Conservation (phyloP, 192 early-diverging fungal species). For the Linnemannia zychae region DNA sequence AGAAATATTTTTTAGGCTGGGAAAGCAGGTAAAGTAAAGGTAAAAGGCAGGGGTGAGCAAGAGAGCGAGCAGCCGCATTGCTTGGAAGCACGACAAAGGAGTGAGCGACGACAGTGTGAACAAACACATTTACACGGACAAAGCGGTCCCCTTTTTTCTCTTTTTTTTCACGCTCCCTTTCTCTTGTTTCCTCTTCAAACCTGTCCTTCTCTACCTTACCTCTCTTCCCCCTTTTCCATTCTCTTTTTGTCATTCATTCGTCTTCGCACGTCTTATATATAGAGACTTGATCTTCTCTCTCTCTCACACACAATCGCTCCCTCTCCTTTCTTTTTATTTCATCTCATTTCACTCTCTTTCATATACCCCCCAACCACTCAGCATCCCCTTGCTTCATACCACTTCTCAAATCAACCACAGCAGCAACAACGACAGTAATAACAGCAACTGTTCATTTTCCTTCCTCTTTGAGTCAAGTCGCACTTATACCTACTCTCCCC, state of each 20-base stretch:
- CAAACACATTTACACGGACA: too few species aligned
- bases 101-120: too few species aligned
- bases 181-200: not conserved
- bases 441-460: not conserved
- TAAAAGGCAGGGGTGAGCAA: not conserved
- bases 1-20: not conserved
- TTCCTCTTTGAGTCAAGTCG: too few species aligned
- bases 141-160: not conserved
- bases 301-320: too few species aligned
- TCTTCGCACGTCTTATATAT: not conserved
- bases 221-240: not conserved
- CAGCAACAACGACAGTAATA: not conserved
- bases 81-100: not conserved
- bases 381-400: not conserved
- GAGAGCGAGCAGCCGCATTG: not conserved
- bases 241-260: not conserved
- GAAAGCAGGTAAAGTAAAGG: not conserved
- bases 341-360: not conserved
- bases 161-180: not conserved
- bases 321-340: not conserved
- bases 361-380: not conserved
- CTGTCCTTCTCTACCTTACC: too few species aligned
- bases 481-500: too few species aligned
- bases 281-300: slow-evolving; percentile 4
- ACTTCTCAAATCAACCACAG: not conserved